Percentiles rank a stretch among this genome's conserved stretches.
Evolutionary conservation across 345 rosid genomes (phyloP).

Genomic region (Citrus mangshanensis): DNA sequence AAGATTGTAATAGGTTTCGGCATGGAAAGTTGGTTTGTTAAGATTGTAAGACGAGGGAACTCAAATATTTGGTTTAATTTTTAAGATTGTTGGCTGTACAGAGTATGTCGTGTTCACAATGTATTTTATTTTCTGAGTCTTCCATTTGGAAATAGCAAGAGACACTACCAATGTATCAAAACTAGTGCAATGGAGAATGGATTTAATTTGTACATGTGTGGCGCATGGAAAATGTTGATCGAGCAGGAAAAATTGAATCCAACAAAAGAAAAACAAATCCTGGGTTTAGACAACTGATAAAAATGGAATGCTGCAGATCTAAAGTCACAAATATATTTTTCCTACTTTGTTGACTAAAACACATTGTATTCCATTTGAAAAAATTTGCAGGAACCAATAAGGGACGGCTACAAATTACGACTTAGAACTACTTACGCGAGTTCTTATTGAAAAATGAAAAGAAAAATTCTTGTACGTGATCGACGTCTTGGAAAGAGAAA

Average conservation of each 20-base stretch:
- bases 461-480: background rate
- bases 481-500: no score
- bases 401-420: background rate
- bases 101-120: slow-evolving; percentile 16
- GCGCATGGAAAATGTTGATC: background rate
- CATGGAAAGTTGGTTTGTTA: slow-evolving; percentile 9
- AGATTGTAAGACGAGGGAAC: slow-evolving; percentile 1
- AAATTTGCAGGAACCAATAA: background rate
- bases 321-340: background rate
- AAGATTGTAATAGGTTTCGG: slow-evolving; percentile 6
- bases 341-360: background rate
- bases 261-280: background rate
- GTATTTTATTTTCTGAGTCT: background rate
- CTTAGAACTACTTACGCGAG: background rate
- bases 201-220: background rate
- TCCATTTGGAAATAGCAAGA: background rate
- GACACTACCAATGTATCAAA: background rate
- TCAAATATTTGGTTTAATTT: background rate
- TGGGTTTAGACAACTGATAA: background rate
- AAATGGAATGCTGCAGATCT: background rate
- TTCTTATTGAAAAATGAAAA: background rate
- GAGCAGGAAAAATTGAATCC: background rate
- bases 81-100: slow-evolving; percentile 21
- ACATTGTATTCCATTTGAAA: background rate
- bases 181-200: background rate